Conservation (phyloP, 495 filamentous ascomycete species). For the Astrothelium macrocarpum region DNA sequence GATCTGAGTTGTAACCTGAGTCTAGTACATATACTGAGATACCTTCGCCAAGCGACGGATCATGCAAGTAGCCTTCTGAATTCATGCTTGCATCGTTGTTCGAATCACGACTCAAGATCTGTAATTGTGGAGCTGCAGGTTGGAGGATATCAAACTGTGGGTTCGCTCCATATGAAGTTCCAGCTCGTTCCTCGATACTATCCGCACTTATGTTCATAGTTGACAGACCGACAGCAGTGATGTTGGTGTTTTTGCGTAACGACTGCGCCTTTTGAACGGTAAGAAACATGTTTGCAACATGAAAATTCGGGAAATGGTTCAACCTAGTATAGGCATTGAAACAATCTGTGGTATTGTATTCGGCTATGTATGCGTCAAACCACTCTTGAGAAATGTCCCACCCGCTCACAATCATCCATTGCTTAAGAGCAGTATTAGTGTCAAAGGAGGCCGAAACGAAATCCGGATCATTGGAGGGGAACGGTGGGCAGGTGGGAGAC, state of each 20-base stretch:
- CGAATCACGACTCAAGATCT: background rate
- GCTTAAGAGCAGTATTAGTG: background rate
- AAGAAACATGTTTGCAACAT: slow-evolving; percentile 2
- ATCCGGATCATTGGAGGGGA: background rate
- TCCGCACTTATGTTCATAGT: background rate
- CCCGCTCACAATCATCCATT: background rate
- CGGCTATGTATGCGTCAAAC: background rate
- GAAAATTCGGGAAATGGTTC: background rate
- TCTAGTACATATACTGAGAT: background rate
- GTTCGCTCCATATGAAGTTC: background rate
- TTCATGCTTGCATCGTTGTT: background rate
- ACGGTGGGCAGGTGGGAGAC: background rate
- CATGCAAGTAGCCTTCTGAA: background rate
- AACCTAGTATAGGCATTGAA: background rate
- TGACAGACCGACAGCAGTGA: background rate
- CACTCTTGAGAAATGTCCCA: background rate
- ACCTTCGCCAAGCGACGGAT: slow-evolving; percentile 1
- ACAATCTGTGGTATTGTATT: background rate
- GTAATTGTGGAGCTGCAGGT: background rate
- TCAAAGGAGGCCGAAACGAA: background rate
- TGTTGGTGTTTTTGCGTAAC: background rate
- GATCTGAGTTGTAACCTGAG: background rate
- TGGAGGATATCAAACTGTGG: background rate
- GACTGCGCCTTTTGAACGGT: background rate
- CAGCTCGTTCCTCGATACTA: background rate